Evolutionary conservation across 2,329 filamentous ascomycete species (phyloP), one percentile per base, ranked within the genome.

Genomic region (Daldinia eschscholtzii): DNA sequence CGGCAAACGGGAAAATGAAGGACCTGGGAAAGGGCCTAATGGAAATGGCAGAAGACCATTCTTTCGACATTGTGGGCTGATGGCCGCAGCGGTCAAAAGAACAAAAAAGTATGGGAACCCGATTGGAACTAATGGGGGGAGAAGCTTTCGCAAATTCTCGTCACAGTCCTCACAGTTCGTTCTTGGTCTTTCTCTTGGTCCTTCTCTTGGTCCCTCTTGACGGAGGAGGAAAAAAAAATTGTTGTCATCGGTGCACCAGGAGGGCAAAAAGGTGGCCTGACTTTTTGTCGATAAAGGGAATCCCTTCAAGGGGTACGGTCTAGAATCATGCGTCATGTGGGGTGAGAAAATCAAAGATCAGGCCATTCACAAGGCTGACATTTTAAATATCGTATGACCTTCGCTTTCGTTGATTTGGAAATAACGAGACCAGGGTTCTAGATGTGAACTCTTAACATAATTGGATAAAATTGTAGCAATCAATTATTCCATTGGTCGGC

Each of bases 351-450:
- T 52, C 15, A 67, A 72, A 71, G 67, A 77, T 77, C 74, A 76
- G 73, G 70, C 75, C 74, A 77, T 74, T 71, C 69, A 67, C 75
- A 69, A 77, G 75, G 75, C 74, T 77, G 66, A 69, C 57, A 60
- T 63, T 41, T 30, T 68, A 60, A 67, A 72, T 23, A 77, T 77
- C 75, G 75, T 77, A 77, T 73, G 75, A 77, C 73, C 61, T 48
- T 61, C 70, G 72, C 73, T 70, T 70, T 52, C 44, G 35, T 56
- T 57, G 33, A 56, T 57, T 63, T 60, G 55, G 61, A 35, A 67
- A 61, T 48, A 65, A 65, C 42, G 57, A 57, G 44, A 44, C 28
- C 46, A 59, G 55, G 61, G 56, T 52, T 71, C 70, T 68, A 70
- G 70, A 68, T 42, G 70, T 57, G 12, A 48, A 5, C 20, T 12